phyloP scores from a whole-genome alignment of 306 rosid species.

The Cucurbita argyrosperma region DNA sequence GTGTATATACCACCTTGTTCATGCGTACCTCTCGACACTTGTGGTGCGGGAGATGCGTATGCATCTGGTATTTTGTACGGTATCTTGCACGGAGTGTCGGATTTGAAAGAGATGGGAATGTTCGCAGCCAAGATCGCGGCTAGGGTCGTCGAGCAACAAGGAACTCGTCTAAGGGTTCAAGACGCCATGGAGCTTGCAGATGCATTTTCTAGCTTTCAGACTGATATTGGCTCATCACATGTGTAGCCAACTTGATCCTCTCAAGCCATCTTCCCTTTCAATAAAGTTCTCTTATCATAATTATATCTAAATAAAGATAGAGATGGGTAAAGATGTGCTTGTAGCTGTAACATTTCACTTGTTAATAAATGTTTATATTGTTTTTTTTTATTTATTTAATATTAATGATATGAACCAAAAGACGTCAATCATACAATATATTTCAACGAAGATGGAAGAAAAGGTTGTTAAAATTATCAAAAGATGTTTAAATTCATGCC shows the following conservation, averaged over 20 bases:
- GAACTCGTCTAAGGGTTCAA: conserved; percentile 67
- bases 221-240: conserved; percentile 66
- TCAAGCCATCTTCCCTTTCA: neutral
- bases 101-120: conserved; percentile 62
- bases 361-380: neutral
- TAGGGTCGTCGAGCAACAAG: conserved; percentile 88
- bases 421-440: too few species aligned
- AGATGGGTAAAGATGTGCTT: neutral
- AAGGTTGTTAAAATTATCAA: too few species aligned
- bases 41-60: conserved; percentile 98
- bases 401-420: too few species aligned
- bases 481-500: too few species aligned
- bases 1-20: conserved; percentile 78
- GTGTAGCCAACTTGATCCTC: conserved; percentile 21
- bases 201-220: conserved; percentile 53
- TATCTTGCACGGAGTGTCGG: conserved; percentile 49
- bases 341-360: neutral
- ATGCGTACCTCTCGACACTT: conserved; percentile 77
- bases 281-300: neutral
- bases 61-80: conserved; percentile 78
- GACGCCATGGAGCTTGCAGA: conserved; percentile 69
- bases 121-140: conserved; percentile 77
- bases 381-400: neutral
- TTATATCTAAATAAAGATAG: neutral
- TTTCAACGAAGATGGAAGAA: too few species aligned